A percentile compares a stretch with the other conserved stretches of the same genome.
Evolutionary conservation across 495 filamentous ascomycete species (phyloP).

Genomic region (Penicilliopsis zonata): DNA sequence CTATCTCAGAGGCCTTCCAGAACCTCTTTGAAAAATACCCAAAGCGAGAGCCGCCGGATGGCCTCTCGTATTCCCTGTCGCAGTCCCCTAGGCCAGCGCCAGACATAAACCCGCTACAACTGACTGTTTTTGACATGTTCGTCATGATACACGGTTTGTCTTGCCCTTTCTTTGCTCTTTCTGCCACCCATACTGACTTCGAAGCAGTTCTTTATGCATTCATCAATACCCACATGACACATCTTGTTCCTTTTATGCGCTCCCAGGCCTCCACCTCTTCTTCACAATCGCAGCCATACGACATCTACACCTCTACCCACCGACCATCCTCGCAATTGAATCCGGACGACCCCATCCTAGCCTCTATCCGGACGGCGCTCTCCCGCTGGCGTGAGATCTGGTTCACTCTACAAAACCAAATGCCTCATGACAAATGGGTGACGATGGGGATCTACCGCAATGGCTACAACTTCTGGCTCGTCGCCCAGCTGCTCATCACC

Average conservation of each 20-base stretch:
- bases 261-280: too few relatives aligned
- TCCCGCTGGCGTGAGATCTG: constrained; percentile 29
- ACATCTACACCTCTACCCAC: too few relatives aligned
- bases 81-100: constrained; percentile 1
- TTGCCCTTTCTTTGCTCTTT: not conserved
- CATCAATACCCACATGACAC: constrained; percentile 33
- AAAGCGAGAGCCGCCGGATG: constrained; percentile 1
- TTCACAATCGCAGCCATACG: too few relatives aligned
- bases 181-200: constrained; percentile 1
- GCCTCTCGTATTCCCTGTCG: constrained; percentile 1
- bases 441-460: constrained; percentile 36
- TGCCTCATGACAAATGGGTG: constrained; percentile 26
- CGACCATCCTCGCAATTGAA: too few relatives aligned
- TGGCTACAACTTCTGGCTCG: constrained; percentile 35
- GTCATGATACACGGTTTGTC: constrained; percentile 31
- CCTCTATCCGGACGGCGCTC: constrained; percentile 21
- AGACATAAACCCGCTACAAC: constrained; percentile 5
- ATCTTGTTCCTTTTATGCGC: constrained; percentile 19
- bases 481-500: constrained; percentile 33
- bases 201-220: constrained; percentile 29
- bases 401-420: constrained; percentile 17
- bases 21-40: constrained; percentile 17
- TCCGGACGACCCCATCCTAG: constrained; percentile 25
- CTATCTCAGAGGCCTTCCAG: constrained; percentile 22
- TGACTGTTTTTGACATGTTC: constrained; percentile 31